Evolutionary conservation across 441 rosid species (phyloP).

Genomic region (Omphalea diandra): DNA sequence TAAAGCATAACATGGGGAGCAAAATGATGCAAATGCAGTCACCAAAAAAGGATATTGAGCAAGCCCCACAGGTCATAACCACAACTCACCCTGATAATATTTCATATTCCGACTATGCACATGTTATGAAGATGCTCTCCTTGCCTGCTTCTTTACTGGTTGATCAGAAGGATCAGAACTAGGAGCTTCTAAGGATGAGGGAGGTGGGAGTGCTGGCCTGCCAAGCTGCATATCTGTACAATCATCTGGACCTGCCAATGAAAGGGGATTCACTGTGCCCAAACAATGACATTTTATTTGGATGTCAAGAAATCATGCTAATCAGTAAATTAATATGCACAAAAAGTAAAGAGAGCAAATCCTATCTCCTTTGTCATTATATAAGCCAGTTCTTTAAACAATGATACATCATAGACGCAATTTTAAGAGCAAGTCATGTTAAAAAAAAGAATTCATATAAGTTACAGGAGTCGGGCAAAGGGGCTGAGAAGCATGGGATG

Average conservation of each 20-base stretch:
- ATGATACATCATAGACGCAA: too few species aligned
- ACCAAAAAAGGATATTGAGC: slow-evolving; percentile 4
- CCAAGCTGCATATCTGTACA: slow-evolving; percentile 43
- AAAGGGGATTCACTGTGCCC: slow-evolving; percentile 49
- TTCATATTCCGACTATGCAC: slow-evolving; percentile 19
- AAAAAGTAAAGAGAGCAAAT: not conserved
- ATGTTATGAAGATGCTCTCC: slow-evolving; percentile 20
- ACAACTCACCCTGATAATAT: slow-evolving; percentile 19
- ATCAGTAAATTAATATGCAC: not conserved
- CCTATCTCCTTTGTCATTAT: not conserved
- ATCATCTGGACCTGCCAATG: slow-evolving; percentile 52
- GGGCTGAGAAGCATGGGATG: too few species aligned
- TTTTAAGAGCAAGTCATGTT: not conserved
- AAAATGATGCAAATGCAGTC: not conserved
- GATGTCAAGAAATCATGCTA: not conserved
- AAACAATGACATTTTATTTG: slow-evolving; percentile 12
- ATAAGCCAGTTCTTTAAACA: too few species aligned
- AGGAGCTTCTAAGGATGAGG: slow-evolving; percentile 22
- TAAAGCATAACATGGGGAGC: not conserved
- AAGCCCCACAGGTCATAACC: slow-evolving; percentile 19
- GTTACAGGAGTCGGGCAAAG: too few species aligned
- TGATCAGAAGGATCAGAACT: slow-evolving; percentile 22
- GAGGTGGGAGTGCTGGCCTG: slow-evolving; percentile 35
- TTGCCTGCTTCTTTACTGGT: slow-evolving; percentile 36
- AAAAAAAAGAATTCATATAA: too few species aligned